Evolutionary conservation across 208 protist species (phyloP).

Genomic region (Strigomonas galati): DNA sequence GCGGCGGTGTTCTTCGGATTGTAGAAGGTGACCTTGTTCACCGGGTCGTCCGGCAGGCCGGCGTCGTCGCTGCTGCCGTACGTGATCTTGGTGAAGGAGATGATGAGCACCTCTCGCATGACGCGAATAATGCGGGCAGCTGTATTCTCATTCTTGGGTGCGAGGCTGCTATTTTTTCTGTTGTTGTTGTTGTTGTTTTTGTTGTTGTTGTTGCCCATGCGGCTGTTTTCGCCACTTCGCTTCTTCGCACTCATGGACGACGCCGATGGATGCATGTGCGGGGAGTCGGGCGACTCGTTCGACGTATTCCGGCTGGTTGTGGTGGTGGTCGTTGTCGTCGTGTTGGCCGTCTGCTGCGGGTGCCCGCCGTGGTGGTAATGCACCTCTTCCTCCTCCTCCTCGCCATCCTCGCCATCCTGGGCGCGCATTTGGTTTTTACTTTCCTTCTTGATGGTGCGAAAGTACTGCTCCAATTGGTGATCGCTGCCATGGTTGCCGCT

Average conservation of each 20-base stretch:
- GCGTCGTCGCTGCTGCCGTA: constrained; percentile 52
- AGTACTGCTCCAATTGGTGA: too few species aligned
- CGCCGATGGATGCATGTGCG: too few species aligned
- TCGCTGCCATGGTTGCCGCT: too few species aligned
- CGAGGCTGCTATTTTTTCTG: constrained; percentile 13
- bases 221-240: neutral
- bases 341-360: too few species aligned
- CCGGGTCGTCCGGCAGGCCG: constrained; percentile 46
- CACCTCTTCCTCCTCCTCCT: neutral
- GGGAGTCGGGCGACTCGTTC: too few species aligned
- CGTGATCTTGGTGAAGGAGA: constrained; percentile 58
- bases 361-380: neutral
- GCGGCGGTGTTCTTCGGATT: constrained; percentile 39
- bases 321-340: neutral
- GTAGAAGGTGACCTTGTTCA: constrained; percentile 64
- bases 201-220: neutral
- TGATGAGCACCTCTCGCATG: constrained; percentile 25
- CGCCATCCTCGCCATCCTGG: constrained; percentile 1
- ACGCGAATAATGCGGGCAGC: neutral
- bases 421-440: neutral
- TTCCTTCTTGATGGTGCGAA: neutral
- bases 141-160: neutral
- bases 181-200: neutral
- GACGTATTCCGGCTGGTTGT: too few species aligned
- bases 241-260: too few species aligned